Conservation (phyloP, 306 rosid genomes). For the Ormosia semicastrata region DNA sequence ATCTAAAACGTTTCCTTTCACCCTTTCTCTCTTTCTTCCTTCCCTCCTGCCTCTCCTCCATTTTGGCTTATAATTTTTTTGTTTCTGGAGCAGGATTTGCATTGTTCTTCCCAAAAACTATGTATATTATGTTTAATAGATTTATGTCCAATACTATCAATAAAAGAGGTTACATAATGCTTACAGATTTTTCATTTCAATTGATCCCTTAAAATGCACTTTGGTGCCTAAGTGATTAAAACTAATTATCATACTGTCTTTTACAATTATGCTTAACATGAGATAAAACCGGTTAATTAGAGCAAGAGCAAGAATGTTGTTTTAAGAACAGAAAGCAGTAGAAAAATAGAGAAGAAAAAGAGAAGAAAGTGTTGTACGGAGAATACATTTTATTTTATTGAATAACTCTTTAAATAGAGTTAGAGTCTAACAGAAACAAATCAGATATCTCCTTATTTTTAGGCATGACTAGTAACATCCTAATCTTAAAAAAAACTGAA, state of each 20-base stretch:
- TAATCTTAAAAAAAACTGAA: no score
- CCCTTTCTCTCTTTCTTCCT: neutral
- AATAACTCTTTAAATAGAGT: no score
- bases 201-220: neutral
- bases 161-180: slow-evolving; percentile 20
- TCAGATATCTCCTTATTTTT: no score
- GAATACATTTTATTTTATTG: no score
- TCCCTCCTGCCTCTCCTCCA: slow-evolving; percentile 14
- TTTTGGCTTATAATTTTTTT: neutral
- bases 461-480: no score
- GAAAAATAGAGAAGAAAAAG: no score
- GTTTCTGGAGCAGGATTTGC: slow-evolving; percentile 9
- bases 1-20: neutral
- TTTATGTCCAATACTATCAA: slow-evolving; percentile 11
- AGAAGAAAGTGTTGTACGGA: no score
- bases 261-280: neutral
- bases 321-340: no score
- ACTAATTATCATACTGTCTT: neutral
- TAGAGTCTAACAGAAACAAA: no score
- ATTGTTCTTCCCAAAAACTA: slow-evolving; percentile 1
- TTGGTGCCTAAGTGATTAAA: neutral
- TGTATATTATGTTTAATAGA: slow-evolving; percentile 17
- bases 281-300: neutral
- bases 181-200: slow-evolving; percentile 6
- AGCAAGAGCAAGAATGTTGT: neutral